Evolutionary conservation across 441 rosid species (phyloP), one percentile per base, ranked within the genome.

Genomic region (Iberis amara): DNA sequence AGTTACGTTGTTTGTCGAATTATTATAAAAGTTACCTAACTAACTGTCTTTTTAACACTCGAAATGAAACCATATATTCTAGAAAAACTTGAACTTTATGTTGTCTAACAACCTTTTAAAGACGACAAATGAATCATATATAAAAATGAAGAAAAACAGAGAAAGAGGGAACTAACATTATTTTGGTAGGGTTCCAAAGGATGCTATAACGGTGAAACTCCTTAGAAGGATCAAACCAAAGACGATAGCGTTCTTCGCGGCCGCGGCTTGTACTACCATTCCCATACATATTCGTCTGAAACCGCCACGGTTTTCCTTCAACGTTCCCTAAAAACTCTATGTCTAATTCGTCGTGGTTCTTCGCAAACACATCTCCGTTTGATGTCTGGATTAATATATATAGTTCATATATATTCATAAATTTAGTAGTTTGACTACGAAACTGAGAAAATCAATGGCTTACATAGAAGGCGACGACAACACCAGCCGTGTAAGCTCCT

Each of bases 221-320:
- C 56, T 76, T 76, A 0, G 94, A 70, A 6, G 98, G 98, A 70
- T 88, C 98, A 59, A 91, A 91, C 98, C 98, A 91, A 33, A 91
- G 79, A 0, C 77, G 73, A 46, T 91, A 91, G 3, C 98, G 73
- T 63, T 91, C 98, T 64, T 91, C 98, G 9, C 98, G 72, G 8
- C 98, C 98, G 4, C 83, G 77, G 40, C 14, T 39, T 0, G 87
- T 82, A 76, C 98, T 91, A 1, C 98, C 96, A 45, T 91, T 85
- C 0, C 96, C 96, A 11, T 91, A 91, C 69, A 91, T 59, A 59
- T 88, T 91, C 0, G 96, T 91, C 47, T 91, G 98, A 42, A 91
- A 83, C 53, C 95, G 80, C 98, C 98, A 91, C 9, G 92, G 83
- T 59, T 84, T 78, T n/a, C 95, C 94, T 30, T 67, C 64, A 2